Evolutionary conservation across 2,329 filamentous ascomycete genomes (phyloP), one percentile per base, ranked within the genome.

Genomic region (Aspergillus amoenus): DNA sequence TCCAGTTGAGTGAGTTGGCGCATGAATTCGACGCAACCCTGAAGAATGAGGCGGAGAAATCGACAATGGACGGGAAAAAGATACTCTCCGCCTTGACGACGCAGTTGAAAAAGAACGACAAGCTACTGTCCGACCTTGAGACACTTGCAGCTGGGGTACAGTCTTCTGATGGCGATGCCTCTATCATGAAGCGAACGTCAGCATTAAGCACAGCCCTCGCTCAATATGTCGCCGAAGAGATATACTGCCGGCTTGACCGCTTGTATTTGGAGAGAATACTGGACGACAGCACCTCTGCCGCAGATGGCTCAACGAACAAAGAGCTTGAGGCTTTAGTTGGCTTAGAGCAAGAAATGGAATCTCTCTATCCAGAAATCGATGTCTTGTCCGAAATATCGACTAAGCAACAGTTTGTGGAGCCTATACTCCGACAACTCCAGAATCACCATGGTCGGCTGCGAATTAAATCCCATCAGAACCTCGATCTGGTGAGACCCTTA

Each of bases 341-440:
- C 1, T 50, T 77, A 27, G 64, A 73, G 53, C 67, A 70, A 50
- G 75, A 77, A 55, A 61, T 77, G 12, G 72, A 70, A 32, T 73
- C 74, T 17, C 59, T 77, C 1, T 76, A 76, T 48, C 66, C 72
- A 0, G 74, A 77, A 48, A 75, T 77, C 43, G 71, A 69, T 22
- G 63, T 76, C 4, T 60, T 77, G 34, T 68, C 75, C 42, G 71
- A 76, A n/a, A 72, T 77, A 61, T 77, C 76, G 51, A 74, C 72
- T 1, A 73, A 71, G 58, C 76, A 79, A 45, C 69, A 74, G 53
- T 78, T 76, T 62, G 69, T 71, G 7, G 73, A 74, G 40, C 71
- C 74, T 5, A 76, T 77, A 48, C 59, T 73, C 22, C 67, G 66
- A 2, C 71, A 71, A 47, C 68, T 77, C 21, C 66, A 70, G 39